A percentile compares a stretch with the other conserved stretches of the same genome.
These are phyloP conservation scores for Cryptomeria japonica DNA, from an alignment of 75 land plant species.

Conservation along the genomic window DNA sequence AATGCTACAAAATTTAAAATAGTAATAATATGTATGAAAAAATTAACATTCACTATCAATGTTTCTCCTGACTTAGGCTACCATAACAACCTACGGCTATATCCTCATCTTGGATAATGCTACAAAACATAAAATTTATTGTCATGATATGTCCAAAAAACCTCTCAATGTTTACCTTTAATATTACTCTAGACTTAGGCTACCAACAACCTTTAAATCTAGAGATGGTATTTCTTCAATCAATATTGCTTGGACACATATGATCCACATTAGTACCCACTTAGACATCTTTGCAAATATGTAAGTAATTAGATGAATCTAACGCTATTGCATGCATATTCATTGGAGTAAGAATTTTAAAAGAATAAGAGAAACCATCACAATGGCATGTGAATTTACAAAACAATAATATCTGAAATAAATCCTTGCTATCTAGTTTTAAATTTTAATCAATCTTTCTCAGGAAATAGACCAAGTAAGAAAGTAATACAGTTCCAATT, in stretches of 20 bases:
- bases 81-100: background rate
- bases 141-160: background rate
- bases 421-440: background rate
- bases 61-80: no score
- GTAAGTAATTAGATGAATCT: background rate
- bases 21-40: background rate
- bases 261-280: background rate
- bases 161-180: background rate
- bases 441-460: background rate
- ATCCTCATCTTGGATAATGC: background rate
- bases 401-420: background rate
- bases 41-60: no score
- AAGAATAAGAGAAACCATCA: background rate
- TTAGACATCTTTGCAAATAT: background rate
- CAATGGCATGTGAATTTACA: background rate
- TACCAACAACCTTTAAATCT: background rate
- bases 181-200: background rate
- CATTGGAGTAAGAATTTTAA: background rate
- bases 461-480: background rate
- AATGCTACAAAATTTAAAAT: background rate
- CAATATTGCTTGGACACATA: background rate
- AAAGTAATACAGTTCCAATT: constrained; percentile 56
- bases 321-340: background rate
- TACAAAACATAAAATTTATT: background rate
- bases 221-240: background rate